Conservation (phyloP, 805 yeast species). For the Martiniozyma abietophila region DNA sequence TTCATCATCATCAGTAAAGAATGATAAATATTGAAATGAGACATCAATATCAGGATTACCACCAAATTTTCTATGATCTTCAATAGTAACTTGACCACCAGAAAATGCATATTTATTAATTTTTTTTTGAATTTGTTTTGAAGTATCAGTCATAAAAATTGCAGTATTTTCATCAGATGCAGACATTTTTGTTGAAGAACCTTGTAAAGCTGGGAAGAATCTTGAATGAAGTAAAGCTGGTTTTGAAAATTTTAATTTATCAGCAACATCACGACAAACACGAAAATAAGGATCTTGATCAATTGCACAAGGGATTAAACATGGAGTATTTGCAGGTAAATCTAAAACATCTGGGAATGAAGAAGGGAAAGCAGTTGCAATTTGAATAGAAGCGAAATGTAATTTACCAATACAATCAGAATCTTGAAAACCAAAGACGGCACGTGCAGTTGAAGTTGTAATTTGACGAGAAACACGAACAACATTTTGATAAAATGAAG, state of each 20-base stretch:
- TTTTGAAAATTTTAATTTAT: constrained; percentile 79
- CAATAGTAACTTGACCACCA: constrained; percentile 82
- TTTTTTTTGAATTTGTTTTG: constrained; percentile 86
- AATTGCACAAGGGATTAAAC: constrained; percentile 97
- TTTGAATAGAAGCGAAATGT: constrained; percentile 94
- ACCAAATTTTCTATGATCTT: constrained; percentile 83
- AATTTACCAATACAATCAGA: constrained; percentile 89
- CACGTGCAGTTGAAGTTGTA: constrained; percentile 93
- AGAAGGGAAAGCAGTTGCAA: constrained; percentile 91
- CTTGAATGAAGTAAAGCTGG: constrained; percentile 90
- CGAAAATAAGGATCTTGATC: constrained; percentile 99
- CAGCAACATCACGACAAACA: constrained; percentile 96
- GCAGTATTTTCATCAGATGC: constrained; percentile 89
- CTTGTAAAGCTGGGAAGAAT: constrained; percentile 97
- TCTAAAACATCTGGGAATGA: constrained; percentile 93
- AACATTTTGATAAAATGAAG: constrained; percentile 88
- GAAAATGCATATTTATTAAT: constrained; percentile 94
- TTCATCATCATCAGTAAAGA: constrained; percentile 84
- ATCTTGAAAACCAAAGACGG: constrained; percentile 94
- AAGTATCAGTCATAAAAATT: constrained; percentile 90
- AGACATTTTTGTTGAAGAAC: constrained; percentile 93
- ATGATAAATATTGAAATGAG: constrained; percentile 84
- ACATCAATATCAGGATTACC: constrained; percentile 96
- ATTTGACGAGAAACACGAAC: constrained; percentile 89
- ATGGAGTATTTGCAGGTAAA: constrained; percentile 81